Percentiles rank a stretch among this genome's conserved stretches.
Evolutionary conservation across 306 rosid species (phyloP).

Genomic region (Trifolium pratense): DNA sequence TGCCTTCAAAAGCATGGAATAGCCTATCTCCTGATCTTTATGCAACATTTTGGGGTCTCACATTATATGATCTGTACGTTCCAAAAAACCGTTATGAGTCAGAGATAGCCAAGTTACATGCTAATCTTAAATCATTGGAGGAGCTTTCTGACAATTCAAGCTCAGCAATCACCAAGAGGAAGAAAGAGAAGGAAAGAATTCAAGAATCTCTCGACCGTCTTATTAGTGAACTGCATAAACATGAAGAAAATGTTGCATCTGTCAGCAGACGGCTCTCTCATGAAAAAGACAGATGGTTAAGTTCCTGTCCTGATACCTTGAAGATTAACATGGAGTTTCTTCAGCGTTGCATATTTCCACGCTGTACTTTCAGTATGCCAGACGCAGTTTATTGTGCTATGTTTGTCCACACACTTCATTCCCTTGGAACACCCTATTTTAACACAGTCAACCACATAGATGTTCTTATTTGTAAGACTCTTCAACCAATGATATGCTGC

Average conservation of each 20-base stretch:
- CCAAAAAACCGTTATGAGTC: constrained; percentile 89
- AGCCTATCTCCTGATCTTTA: constrained; percentile 98
- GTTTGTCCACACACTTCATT: constrained; percentile 97
- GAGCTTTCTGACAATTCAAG: constrained; percentile 97
- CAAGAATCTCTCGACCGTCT: constrained; percentile 95
- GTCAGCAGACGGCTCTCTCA: constrained; percentile 81
- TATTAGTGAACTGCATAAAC: constrained; percentile 75
- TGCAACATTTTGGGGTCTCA: constrained; percentile 98
- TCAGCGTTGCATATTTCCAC: constrained; percentile 98
- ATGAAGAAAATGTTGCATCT: constrained; percentile 89
- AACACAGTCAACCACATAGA: constrained; percentile 99
- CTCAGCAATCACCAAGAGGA: constrained; percentile 92
- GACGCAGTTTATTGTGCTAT: constrained; percentile 98
- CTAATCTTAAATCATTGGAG: constrained; percentile 87
- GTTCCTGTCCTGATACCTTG: constrained; percentile 94
- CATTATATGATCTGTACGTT: constrained; percentile 90
- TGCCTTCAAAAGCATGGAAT: constrained; percentile 96
- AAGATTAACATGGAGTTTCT: constrained; percentile 99
- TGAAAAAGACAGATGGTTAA: constrained; percentile 95
- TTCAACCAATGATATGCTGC: constrained; percentile 99
- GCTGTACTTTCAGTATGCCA: constrained; percentile 99
- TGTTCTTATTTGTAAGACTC: constrained; percentile 90
- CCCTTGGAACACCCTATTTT: constrained; percentile 97
- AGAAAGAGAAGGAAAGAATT: constrained; percentile 98
- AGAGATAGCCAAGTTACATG: constrained; percentile 88